Evolutionary conservation across 345 rosid species (phyloP), one percentile per base, ranked within the genome.

Genomic region (Syzygium aromaticum): DNA sequence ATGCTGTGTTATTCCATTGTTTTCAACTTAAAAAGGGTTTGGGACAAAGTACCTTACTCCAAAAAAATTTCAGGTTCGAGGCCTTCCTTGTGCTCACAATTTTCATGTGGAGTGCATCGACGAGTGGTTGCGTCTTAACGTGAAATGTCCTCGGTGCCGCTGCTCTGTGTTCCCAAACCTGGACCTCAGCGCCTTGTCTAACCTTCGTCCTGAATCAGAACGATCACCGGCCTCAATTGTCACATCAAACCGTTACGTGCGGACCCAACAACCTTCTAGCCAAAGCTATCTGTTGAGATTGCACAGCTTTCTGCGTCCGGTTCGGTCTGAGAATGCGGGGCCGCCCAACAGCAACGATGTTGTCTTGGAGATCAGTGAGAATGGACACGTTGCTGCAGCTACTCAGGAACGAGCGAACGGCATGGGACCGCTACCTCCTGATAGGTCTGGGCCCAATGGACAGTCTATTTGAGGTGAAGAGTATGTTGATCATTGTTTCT

Each of bases 71-170:
- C 95, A 98, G 99, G 99, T 98, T 86, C 97, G 99, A 67, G 99
- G 99, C 85, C 92, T 98, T 89, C 99, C 99, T 28, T 96, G 99
- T 89, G 99, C 99, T 40, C 99, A 98, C 89, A 98, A 98, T 90
- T 98, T 98, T 92, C 99, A 98, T 87, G 98, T 98, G 38, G 99
- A 95, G 56, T 96, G 99, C 91, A 98, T 98, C 51, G 98, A 96
- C 14, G 93, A 96, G 93, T 98, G 99, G 99, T 95, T 98, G 59
- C 94, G 98, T 77, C 88, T 98, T 91, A 98, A 98, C 46, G 97
- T 98, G 82, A 98, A 98, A 88, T 98, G 99, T 90, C 99, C 99
- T 52, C 92, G 99, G 73, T 98, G 99, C 86, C 98, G 99, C 13
- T 92, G 94, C 92, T 96, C 98, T 1, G 98, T 98, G 90, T 98